These are phyloP conservation scores for Heterobasidion irregulare DNA, from an alignment of 1,284 basidiomycete species.

Conservation along the genomic window DNA sequence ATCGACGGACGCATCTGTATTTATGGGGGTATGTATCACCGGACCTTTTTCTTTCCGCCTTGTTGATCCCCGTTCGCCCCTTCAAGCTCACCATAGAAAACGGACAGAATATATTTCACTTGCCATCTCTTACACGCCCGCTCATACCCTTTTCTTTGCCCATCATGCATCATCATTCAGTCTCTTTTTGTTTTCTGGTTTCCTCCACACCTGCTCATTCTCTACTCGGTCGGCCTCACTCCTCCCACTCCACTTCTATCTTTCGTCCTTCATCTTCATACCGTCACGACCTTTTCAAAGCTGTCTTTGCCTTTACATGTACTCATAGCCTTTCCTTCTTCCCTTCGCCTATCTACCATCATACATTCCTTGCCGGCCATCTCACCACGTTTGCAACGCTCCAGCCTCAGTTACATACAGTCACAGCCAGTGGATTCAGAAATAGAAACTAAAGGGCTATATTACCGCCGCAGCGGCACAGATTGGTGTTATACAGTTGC, in stretches of 20 bases:
- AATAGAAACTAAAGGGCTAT: background rate
- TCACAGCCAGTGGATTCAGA: background rate
- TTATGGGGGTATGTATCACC: background rate
- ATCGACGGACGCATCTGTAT: background rate
- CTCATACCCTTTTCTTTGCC: background rate
- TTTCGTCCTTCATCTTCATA: background rate
- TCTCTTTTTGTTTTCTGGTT: background rate
- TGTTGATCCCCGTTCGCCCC: background rate
- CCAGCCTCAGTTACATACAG: background rate
- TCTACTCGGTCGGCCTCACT: background rate
- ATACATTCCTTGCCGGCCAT: background rate
- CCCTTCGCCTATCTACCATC: background rate
- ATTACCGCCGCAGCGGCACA: background rate
- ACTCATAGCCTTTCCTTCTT: background rate
- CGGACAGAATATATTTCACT: conserved; percentile 2
- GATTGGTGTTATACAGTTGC: background rate
- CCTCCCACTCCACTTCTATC: background rate
- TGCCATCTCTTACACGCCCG: background rate
- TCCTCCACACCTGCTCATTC: background rate
- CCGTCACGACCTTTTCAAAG: background rate
- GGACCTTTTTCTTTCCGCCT: background rate
- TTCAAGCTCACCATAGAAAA: background rate
- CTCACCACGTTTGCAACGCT: background rate
- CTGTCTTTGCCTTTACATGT: background rate
- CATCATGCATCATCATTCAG: background rate